A percentile compares a stretch with the other conserved stretches of the same genome.
These are phyloP conservation scores for Botrytis elliptica DNA, from an alignment of 2,329 filamentous ascomycete genomes.

Conservation along the genomic window DNA sequence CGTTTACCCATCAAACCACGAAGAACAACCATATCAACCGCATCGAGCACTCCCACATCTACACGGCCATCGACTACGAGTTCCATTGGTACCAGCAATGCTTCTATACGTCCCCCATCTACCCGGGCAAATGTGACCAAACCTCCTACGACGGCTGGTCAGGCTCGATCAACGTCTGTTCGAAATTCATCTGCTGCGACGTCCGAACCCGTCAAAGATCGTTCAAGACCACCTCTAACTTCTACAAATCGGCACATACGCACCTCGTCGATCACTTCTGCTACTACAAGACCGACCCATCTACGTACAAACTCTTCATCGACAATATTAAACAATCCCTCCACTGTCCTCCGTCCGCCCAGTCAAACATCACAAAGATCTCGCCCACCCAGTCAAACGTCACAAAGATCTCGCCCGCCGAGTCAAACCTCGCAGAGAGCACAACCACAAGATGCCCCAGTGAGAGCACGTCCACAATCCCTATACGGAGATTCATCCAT, in stretches of 20 bases:
- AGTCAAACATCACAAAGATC: slow-evolving; percentile 21
- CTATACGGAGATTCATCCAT: slow-evolving; percentile 26
- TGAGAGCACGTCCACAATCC: slow-evolving; percentile 20
- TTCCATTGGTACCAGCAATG: slow-evolving; percentile 29
- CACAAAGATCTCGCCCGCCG: slow-evolving; percentile 17
- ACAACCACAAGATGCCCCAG: slow-evolving; percentile 12
- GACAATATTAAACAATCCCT: slow-evolving; percentile 27
- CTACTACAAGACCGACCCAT: slow-evolving; percentile 26
- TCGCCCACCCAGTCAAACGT: slow-evolving; percentile 23
- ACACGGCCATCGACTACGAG: slow-evolving; percentile 30
- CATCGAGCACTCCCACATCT: slow-evolving; percentile 4
- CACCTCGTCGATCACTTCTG: slow-evolving; percentile 27
- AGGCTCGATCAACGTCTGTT: slow-evolving; percentile 32
- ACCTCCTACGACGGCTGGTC: slow-evolving; percentile 25
- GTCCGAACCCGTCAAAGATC: slow-evolving; percentile 22
- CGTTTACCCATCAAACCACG: slow-evolving; percentile 37
- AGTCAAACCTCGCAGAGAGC: slow-evolving; percentile 21
- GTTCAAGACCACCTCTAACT: slow-evolving; percentile 24
- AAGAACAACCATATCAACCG: slow-evolving; percentile 27
- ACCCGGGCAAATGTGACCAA: slow-evolving; percentile 29
- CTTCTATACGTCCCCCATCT: slow-evolving; percentile 34
- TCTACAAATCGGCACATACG: slow-evolving; percentile 33
- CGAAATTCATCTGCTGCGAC: slow-evolving; percentile 21
- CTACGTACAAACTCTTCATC: slow-evolving; percentile 36
- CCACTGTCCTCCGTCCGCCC: slow-evolving; percentile 28